Base-by-base conservation (phyloP, 306 rosid genomes). In the Erythrophleum fordii region DNA sequence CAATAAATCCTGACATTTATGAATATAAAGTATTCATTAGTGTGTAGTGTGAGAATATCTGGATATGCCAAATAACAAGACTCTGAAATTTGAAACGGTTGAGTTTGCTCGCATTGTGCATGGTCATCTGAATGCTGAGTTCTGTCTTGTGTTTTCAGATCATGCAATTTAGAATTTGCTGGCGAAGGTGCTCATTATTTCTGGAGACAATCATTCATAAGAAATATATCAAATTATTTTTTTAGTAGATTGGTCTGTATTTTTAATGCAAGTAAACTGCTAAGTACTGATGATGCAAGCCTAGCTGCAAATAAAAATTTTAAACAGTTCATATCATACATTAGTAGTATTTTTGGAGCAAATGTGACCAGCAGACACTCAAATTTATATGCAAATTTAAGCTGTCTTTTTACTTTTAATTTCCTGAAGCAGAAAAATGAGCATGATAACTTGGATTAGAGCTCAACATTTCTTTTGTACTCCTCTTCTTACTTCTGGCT, bases 211-310 rank as follows among this genome's bases (percentile, higher is more conserved):
- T 75, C 35, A 25, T 28, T 4, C 70, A 34, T 20, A n/a, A 64
- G 14, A 72, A 37, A 74, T 51, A 16, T 55, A 9, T 39, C 44
- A 37, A 28, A 52, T 37, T 67, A 29, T 35, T 66, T 70, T 65
- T 8, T 42, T 70, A 8, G 37, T 16, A 28, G 18, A 53, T 14
- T 45, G 5, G 6, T 66, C 28, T 39, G 28, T 48, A 20, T 59
- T 16, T 69, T 41, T 61, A 65, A 56, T 39, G 80, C 69, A 58
- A 64, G 77, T 31, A 80, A 72, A 69, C 77, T 76, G 55, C 62
- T 65, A 73, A 66, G 29, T 28, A 46, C 13, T n/a, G 28, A 37
- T 65, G 56, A 45, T 29, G 48, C 51, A 45, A 35, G 45, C 58
- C 66, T 52, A 20, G 72, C 41, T 22, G 60, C 41, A 62, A 23